These are phyloP conservation scores for Phaeolepiota aurea DNA, from an alignment of 768 basidiomycete species.

Conservation along the genomic window DNA sequence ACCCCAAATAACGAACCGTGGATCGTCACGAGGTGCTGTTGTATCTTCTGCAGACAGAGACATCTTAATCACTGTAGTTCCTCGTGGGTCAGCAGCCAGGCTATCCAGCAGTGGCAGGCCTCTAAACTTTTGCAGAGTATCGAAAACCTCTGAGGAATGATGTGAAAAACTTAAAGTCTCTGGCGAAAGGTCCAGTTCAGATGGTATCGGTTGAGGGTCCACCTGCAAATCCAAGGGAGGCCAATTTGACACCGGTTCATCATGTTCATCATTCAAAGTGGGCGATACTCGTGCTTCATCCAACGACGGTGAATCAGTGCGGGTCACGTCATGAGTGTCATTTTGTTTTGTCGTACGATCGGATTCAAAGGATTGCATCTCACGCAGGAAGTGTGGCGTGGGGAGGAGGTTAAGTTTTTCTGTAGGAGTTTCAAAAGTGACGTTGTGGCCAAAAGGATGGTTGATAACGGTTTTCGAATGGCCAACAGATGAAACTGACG, in stretches of 20 bases:
- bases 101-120: constrained; percentile 70
- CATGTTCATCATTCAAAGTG: neutral
- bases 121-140: constrained; percentile 72
- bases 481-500: constrained; percentile 15
- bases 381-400: constrained; percentile 53
- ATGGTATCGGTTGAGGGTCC: neutral
- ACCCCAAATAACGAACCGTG: constrained; percentile 90
- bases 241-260: neutral
- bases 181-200: constrained; percentile 23
- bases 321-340: constrained; percentile 11
- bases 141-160: constrained; percentile 71
- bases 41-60: constrained; percentile 58
- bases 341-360: constrained; percentile 64
- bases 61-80: constrained; percentile 66
- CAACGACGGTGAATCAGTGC: neutral
- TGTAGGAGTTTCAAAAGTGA: constrained; percentile 53
- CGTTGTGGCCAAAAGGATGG: constrained; percentile 57
- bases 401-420: constrained; percentile 36
- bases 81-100: constrained; percentile 44
- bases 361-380: constrained; percentile 86
- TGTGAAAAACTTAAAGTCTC: constrained; percentile 50
- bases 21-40: constrained; percentile 76
- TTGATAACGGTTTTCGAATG: constrained; percentile 24
- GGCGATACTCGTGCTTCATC: neutral
- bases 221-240: neutral